phyloP scores from a whole-genome alignment of 202 grass and related monocot genomes.

The Saccharum hybrid region DNA sequence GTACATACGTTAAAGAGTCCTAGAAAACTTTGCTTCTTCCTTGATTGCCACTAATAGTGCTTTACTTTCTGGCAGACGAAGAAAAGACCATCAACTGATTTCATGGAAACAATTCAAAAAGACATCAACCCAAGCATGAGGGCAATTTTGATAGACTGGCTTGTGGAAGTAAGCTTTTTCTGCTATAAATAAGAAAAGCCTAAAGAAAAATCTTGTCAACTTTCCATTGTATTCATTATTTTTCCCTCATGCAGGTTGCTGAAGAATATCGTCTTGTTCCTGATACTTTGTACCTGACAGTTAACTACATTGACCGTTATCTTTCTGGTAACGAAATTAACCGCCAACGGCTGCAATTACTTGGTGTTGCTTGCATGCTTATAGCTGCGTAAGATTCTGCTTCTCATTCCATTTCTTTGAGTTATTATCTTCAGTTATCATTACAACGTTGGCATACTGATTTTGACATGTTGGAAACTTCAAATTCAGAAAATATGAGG shows the following conservation, averaged over 20 bases:
- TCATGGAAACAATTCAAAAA: slow-evolving; percentile 91
- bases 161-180: slow-evolving; percentile 79
- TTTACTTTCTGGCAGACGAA: slow-evolving; percentile 63
- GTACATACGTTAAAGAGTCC: background rate
- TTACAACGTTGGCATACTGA: slow-evolving; percentile 22
- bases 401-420: slow-evolving; percentile 29
- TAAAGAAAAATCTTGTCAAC: background rate
- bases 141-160: slow-evolving; percentile 95
- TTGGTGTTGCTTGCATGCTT: slow-evolving; percentile 95
- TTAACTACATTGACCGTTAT: slow-evolving; percentile 90
- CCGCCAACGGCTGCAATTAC: slow-evolving; percentile 83
- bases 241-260: slow-evolving; percentile 60
- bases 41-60: slow-evolving; percentile 15
- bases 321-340: slow-evolving; percentile 95
- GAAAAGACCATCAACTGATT: slow-evolving; percentile 84
- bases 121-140: slow-evolving; percentile 95
- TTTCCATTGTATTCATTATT: slow-evolving; percentile 19
- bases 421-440: background rate
- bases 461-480: slow-evolving; percentile 3
- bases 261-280: slow-evolving; percentile 97
- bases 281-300: slow-evolving; percentile 89
- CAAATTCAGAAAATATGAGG: slow-evolving; percentile 86
- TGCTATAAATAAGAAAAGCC: background rate
- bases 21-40: background rate
- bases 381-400: slow-evolving; percentile 81